A percentile compares a stretch with the other conserved stretches of the same genome.
These are phyloP conservation scores for barley (Hordeum vulgare) DNA, from an alignment of 176 grass and related monocot species.

Conservation along the genomic window DNA sequence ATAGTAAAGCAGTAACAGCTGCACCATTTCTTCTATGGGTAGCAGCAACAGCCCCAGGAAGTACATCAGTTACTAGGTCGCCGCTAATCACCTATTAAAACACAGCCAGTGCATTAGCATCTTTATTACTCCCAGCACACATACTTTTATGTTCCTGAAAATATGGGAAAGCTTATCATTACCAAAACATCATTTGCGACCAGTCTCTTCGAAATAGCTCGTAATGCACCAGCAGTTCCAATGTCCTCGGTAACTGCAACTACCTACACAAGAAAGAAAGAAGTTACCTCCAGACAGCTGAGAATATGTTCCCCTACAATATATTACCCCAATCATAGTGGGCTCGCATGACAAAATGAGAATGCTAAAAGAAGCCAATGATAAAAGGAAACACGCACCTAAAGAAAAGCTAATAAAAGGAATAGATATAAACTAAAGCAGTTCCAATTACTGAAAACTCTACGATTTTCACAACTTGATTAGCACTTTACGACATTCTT, in stretches of 20 bases:
- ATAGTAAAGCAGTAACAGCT: constrained; percentile 78
- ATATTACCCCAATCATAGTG: background rate
- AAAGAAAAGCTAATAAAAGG: background rate
- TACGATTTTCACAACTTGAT: background rate
- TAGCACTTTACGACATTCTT: background rate
- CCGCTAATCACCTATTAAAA: constrained; percentile 77
- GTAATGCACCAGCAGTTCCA: constrained; percentile 84
- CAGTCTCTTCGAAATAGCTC: constrained; percentile 62
- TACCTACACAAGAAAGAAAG: constrained; percentile 42
- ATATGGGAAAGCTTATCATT: constrained; percentile 18
- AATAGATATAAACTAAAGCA: background rate
- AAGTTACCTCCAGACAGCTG: constrained; percentile 10
- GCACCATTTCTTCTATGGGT: constrained; percentile 95
- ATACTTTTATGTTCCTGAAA: background rate
- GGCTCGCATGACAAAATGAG: background rate
- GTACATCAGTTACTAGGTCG: constrained; percentile 86
- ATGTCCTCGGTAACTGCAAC: constrained; percentile 67
- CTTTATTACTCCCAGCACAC: background rate
- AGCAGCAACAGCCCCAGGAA: constrained; percentile 81
- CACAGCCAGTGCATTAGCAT: background rate
- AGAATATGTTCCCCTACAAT: background rate
- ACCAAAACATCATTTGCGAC: constrained; percentile 88
- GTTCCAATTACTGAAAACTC: background rate
- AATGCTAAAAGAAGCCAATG: background rate
- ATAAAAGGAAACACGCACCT: background rate